A percentile compares a stretch with the other conserved stretches of the same genome.
Conservation (phyloP, 345 rosid genomes). For the Carallia brachiata region DNA sequence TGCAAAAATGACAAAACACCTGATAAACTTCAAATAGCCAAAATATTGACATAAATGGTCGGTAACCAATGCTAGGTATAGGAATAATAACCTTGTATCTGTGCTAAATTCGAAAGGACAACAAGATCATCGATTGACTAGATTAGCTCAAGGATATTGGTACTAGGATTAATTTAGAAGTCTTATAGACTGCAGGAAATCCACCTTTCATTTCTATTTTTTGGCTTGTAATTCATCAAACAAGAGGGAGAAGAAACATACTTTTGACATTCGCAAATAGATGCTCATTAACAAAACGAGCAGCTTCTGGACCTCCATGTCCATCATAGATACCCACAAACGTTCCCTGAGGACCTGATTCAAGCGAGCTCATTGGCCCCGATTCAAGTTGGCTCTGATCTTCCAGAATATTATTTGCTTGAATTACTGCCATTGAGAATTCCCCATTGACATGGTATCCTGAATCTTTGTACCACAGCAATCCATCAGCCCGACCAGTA, state of each 20-base stretch:
- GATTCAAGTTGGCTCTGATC: constrained; percentile 91
- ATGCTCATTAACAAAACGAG: constrained; percentile 69
- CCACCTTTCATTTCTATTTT: no score
- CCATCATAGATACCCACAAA: constrained; percentile 99
- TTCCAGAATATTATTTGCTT: constrained; percentile 77
- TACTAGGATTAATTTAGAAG: background rate
- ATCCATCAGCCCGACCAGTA: constrained; percentile 63
- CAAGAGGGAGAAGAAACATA: constrained; percentile 33
- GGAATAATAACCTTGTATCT: background rate
- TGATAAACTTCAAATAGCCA: constrained; percentile 2
- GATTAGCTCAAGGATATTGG: background rate
- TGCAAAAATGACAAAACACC: background rate
- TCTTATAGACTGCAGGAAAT: no score
- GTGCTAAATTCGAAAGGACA: background rate
- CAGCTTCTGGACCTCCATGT: constrained; percentile 98
- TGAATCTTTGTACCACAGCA: constrained; percentile 83
- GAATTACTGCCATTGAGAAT: constrained; percentile 95
- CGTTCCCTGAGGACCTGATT: constrained; percentile 82
- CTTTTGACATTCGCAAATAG: constrained; percentile 69
- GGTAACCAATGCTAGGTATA: constrained; percentile 1
- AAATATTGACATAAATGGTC: constrained; percentile 3
- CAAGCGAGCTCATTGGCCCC: constrained; percentile 76
- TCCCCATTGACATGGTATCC: constrained; percentile 72
- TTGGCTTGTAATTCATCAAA: constrained; percentile 2
- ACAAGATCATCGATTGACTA: background rate